Base-by-base conservation (phyloP, 2,329 filamentous ascomycete genomes). In the Spiromastix sp. region DNA sequence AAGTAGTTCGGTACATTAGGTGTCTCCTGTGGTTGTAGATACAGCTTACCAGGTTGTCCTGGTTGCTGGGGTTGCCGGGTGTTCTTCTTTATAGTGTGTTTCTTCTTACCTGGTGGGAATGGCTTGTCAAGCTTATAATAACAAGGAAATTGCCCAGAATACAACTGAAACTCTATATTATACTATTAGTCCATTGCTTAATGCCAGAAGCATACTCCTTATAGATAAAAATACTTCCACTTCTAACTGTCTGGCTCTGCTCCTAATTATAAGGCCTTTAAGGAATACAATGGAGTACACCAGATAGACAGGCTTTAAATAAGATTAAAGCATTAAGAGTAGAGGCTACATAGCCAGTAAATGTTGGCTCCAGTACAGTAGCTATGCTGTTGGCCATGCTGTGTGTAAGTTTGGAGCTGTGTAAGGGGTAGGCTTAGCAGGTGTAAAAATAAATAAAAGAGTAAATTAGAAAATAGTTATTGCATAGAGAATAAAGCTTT, bases 181-280 rank as follows among this genome's bases (percentile, higher is more conserved):
- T 76, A 10, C 87, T 86, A 48, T 95, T 87, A 0, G 86, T 94
- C 87, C 87, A 95, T 37, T 87, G 72, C 63, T 93, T 93, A 62
- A 94, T 93, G 4, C 85, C 85, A 0, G 86, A 93, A 0, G 84
- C 79, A 42, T 85, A 79, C 56, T 94, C 85, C 51, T 93, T 85
- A 56, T 94, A 95, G 45, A 94, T 84, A 60, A 94, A 91, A 30
- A 94, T 74, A 46, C 81, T 81, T 22, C 87, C 87, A 47, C 85
- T 93, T 46, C 74, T 74, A 52, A 94, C 91, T 34, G 93, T 72
- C 13, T 75, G 70, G 16, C 70, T 67, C 34, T 86, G 73, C 59
- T 94, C 87, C 34, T 85, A 72, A 50, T 94, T 87, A 55, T 93
- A 85, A 1, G 87, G 87, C 35, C 87, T 73, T 32, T 86, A 79